Percentiles rank a stretch among this genome's conserved stretches.
These are phyloP conservation scores for Fusarium anguioides DNA, from an alignment of 2,329 filamentous ascomycete species.

Conservation along the genomic window DNA sequence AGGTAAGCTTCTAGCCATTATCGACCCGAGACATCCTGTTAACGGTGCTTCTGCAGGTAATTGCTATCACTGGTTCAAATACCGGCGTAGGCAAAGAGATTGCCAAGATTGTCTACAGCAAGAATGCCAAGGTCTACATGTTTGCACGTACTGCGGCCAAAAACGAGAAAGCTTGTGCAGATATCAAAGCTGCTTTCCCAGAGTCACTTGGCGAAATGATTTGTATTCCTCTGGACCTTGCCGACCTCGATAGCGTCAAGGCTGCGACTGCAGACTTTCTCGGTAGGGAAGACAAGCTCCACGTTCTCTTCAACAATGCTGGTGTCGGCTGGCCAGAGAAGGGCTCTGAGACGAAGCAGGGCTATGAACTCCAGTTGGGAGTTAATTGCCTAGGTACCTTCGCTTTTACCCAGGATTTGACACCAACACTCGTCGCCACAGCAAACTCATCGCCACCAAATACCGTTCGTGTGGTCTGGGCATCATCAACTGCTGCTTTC, in stretches of 20 bases:
- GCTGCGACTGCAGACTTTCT: conserved; percentile 41
- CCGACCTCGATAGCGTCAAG: conserved; percentile 49
- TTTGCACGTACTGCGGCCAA: conserved; percentile 59
- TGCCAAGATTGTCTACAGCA: conserved; percentile 62
- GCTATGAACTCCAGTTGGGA: conserved; percentile 56
- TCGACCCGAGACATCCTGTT: not conserved
- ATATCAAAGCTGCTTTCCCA: conserved; percentile 52
- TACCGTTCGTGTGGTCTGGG: conserved; percentile 50
- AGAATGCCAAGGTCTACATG: conserved; percentile 66
- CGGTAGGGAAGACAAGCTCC: conserved; percentile 43
- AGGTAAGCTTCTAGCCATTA: conserved; percentile 59
- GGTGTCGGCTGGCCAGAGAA: conserved; percentile 53
- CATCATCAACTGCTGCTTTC: conserved; percentile 42
- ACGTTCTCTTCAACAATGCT: conserved; percentile 57
- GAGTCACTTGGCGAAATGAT: conserved; percentile 52
- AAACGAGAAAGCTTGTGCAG: conserved; percentile 55
- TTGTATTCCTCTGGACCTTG: conserved; percentile 57
- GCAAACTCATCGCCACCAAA: conserved; percentile 45
- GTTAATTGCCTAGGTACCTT: conserved; percentile 56
- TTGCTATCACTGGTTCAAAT: conserved; percentile 60
- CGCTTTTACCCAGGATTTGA: conserved; percentile 53
- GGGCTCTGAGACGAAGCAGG: conserved; percentile 52
- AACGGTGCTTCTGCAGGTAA: conserved; percentile 49
- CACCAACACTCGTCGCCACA: conserved; percentile 49
- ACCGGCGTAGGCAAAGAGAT: conserved; percentile 62